These are phyloP conservation scores for Flaveria bidentis DNA, from an alignment of 129 eudicot species.

Conservation along the genomic window DNA sequence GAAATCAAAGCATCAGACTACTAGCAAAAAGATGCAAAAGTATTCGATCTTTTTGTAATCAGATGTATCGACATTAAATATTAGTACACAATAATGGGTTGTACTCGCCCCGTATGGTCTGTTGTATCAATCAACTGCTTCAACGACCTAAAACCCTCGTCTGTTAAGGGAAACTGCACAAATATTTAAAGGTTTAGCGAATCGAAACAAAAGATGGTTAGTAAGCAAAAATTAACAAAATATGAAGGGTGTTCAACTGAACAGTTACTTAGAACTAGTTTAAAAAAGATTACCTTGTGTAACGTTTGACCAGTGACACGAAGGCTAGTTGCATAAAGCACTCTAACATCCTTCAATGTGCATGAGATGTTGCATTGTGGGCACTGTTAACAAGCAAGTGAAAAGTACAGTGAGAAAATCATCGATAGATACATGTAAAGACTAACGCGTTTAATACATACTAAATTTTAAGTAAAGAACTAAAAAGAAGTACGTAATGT, in stretches of 20 bases:
- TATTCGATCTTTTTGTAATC: too few relatives aligned
- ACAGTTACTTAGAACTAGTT: background rate
- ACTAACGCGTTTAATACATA: background rate
- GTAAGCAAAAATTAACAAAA: background rate
- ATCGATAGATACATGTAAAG: background rate
- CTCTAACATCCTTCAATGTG: constrained; percentile 54
- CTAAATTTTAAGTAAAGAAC: too few relatives aligned
- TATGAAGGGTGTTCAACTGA: background rate
- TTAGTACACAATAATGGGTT: background rate
- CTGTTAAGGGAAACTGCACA: background rate
- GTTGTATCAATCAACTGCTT: too few relatives aligned
- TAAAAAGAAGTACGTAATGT: too few relatives aligned
- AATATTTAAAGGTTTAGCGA: background rate
- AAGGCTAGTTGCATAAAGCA: constrained; percentile 58
- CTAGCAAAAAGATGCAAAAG: background rate
- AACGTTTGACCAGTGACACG: constrained; percentile 45
- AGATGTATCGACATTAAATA: background rate
- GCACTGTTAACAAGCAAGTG: constrained; percentile 42
- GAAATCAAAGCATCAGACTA: background rate
- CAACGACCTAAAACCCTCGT: background rate
- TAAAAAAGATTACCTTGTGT: constrained; percentile 42
- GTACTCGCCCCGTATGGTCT: background rate
- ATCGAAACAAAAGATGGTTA: background rate
- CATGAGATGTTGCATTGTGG: constrained; percentile 76
- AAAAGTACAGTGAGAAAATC: background rate